phyloP scores from a whole-genome alignment of 2,329 filamentous ascomycete genomes.

The Pseudocercospora vitis region DNA sequence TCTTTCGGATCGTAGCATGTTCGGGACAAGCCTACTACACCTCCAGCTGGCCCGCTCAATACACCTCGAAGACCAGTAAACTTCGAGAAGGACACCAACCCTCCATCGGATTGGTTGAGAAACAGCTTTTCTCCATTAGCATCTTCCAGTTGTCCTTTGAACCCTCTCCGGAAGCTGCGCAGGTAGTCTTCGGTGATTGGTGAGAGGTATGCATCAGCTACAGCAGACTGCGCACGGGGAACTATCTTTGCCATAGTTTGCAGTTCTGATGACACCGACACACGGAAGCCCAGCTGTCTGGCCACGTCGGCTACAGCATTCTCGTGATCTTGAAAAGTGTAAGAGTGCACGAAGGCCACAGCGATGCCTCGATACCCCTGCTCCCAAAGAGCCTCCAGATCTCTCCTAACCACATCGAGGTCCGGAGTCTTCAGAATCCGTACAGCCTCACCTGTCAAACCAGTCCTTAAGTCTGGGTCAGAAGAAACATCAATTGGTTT shows the following conservation, averaged over 20 bases:
- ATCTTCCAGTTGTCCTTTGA: slow-evolving; percentile 32
- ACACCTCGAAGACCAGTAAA: slow-evolving; percentile 39
- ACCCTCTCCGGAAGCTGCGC: slow-evolving; percentile 32
- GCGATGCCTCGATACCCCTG: slow-evolving; percentile 74
- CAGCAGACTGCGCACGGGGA: slow-evolving; percentile 70
- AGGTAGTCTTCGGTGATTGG: slow-evolving; percentile 74
- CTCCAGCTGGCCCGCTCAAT: slow-evolving; percentile 39
- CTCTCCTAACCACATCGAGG: slow-evolving; percentile 43
- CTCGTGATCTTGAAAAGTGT: slow-evolving; percentile 79
- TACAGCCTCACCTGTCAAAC: slow-evolving; percentile 34
- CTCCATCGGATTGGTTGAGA: slow-evolving; percentile 56
- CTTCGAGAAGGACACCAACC: slow-evolving; percentile 49
- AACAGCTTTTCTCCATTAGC: slow-evolving; percentile 59
- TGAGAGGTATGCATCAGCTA: slow-evolving; percentile 74
- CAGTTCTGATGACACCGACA: slow-evolving; percentile 58
- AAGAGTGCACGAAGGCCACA: slow-evolving; percentile 84
- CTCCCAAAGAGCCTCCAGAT: slow-evolving; percentile 63
- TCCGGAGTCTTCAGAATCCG: slow-evolving; percentile 32
- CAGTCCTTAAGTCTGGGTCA: slow-evolving; percentile 24
- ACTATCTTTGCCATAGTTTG: slow-evolving; percentile 71
- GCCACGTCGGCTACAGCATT: slow-evolving; percentile 71
- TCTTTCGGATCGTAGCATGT: slow-evolving; percentile 36
- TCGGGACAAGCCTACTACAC: slow-evolving; percentile 38
- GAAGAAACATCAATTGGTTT: slow-evolving; percentile 22
- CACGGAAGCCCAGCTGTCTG: slow-evolving; percentile 78